Conservation (phyloP, 2,329 filamentous ascomycete species). For the Fusarium subtropicale region DNA sequence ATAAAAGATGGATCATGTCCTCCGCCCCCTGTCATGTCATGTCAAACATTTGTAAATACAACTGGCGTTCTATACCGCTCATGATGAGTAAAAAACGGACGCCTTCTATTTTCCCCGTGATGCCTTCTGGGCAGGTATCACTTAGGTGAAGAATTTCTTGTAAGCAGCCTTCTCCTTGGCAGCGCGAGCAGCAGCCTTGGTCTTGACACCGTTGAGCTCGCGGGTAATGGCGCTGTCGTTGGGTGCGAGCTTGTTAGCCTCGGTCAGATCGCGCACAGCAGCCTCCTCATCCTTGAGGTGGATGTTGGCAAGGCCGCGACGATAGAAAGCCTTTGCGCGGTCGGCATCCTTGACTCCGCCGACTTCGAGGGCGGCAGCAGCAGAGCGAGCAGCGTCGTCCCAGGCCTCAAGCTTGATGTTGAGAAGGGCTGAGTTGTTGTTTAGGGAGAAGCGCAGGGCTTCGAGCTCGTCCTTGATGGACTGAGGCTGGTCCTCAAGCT, state of each 20-base stretch:
- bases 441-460: constrained; percentile 82
- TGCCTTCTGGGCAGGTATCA: not conserved
- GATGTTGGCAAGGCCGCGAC: constrained; percentile 80
- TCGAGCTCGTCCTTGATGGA: constrained; percentile 75
- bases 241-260: constrained; percentile 80
- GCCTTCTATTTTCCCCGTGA: constrained; percentile 7
- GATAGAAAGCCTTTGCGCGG: constrained; percentile 88
- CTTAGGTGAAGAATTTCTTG: constrained; percentile 84
- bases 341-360: constrained; percentile 76
- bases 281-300: constrained; percentile 86
- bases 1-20: constrained; percentile 42
- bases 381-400: constrained; percentile 76
- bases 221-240: constrained; percentile 78
- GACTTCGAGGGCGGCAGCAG: constrained; percentile 78
- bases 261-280: constrained; percentile 79
- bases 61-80: constrained; percentile 30
- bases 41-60: constrained; percentile 25
- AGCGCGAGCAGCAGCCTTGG: constrained; percentile 75
- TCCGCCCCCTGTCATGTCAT: constrained; percentile 17
- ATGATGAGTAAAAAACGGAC: constrained; percentile 16
- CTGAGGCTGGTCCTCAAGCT: constrained; percentile 76
- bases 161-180: constrained; percentile 94
- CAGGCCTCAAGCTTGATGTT: constrained; percentile 82
- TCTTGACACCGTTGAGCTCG: constrained; percentile 83
- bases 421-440: constrained; percentile 89